Base-by-base conservation (phyloP, 2,329 filamentous ascomycete species). In the Parascedosporium putredinis region DNA sequence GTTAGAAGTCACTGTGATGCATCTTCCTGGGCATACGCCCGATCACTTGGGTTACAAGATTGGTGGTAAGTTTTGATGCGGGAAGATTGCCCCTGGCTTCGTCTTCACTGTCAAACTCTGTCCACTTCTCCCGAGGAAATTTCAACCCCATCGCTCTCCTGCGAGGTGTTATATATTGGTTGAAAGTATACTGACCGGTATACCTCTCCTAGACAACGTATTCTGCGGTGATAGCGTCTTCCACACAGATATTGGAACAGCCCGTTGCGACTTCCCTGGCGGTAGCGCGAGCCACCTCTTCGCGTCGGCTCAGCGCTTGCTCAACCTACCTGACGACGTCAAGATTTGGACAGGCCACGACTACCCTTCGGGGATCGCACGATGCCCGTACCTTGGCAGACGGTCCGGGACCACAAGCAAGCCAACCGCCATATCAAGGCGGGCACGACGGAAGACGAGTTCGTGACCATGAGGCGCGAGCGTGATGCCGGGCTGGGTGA, bases 21-120 rank as follows among this genome's bases (percentile, higher is more conserved):
- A 81, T 54, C 69, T 83, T 0, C 77, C 78, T 0, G 79, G 78
- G 0, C 77, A 83, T 54, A 81, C 78, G 0, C 76, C 78, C 0
- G 79, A 83, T 54, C 77, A 82, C 50, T 56, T 79, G 12, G 79
- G 78, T 0, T 84, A 83, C 53, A 60, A 64, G 29, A 71, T 82
- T 47, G 76, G 74, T 59, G 60, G 68, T 67, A 54, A 52, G 59
- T 40, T n/a, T n/a, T n/a, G n/a, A n/a, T n/a, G n/a, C n/a, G n/a
- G n/a, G n/a, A n/a, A n/a, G n/a, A n/a, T n/a, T n/a, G n/a, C n/a
- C n/a, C n/a, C n/a, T n/a, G n/a, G n/a, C n/a, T n/a, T n/a, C n/a
- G n/a, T n/a, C n/a, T n/a, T n/a, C n/a, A n/a, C n/a, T n/a, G n/a
- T n/a, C n/a, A n/a, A n/a, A n/a, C n/a, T n/a, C n/a, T n/a, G n/a